phyloP scores from a whole-genome alignment of 768 basidiomycete genomes.

The Pholiota molesta region DNA sequence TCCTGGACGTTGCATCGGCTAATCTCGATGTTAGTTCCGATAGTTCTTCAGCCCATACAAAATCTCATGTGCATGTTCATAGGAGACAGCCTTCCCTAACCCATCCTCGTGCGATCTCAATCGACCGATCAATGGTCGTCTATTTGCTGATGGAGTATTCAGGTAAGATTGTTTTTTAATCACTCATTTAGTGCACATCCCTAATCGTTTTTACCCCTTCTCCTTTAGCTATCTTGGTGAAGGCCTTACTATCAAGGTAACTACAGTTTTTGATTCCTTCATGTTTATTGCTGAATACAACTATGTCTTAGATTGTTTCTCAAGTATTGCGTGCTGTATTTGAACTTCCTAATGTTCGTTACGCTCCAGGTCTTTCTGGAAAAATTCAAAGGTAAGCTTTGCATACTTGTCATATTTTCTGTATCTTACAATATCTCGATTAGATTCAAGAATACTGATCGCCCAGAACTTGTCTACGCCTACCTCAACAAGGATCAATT shows the following conservation, averaged over 20 bases:
- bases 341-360: constrained; percentile 56
- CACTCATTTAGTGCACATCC: background rate
- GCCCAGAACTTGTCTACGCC: constrained; percentile 51
- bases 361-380: constrained; percentile 73
- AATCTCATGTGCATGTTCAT: background rate
- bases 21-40: constrained; percentile 52
- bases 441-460: constrained; percentile 53
- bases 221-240: constrained; percentile 41
- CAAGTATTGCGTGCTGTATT: constrained; percentile 70
- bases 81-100: constrained; percentile 57
- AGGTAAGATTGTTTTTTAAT: constrained; percentile 27
- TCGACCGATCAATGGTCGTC: constrained; percentile 46
- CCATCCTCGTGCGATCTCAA: constrained; percentile 46
- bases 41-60: background rate
- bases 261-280: constrained; percentile 5
- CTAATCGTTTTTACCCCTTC: constrained; percentile 1
- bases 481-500: constrained; percentile 57
- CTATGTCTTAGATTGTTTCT: constrained; percentile 46
- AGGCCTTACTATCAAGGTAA: constrained; percentile 57
- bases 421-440: background rate
- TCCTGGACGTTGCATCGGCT: constrained; percentile 63
- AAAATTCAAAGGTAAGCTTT: constrained; percentile 51
- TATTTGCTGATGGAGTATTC: constrained; percentile 53
- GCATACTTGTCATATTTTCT: background rate
- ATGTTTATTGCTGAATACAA: background rate